Base-by-base conservation (phyloP, 2,329 filamentous ascomycete species). In the Hypoxylon sp. region DNA sequence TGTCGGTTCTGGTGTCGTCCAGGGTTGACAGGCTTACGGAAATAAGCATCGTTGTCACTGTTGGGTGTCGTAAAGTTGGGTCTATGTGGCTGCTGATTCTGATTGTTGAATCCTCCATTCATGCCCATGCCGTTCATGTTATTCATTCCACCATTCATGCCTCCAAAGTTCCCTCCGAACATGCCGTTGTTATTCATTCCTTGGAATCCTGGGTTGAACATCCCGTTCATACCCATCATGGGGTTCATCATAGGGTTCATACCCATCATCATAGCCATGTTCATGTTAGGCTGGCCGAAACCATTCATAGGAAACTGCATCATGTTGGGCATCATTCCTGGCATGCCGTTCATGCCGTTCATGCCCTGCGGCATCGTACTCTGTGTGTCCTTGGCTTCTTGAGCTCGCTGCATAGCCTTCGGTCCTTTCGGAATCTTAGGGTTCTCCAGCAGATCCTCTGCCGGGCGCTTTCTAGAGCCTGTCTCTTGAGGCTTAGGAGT, bases 21-120 rank as follows among this genome's bases (percentile, higher is more conserved):
- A 2, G 95, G 95, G 78, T 99, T 99, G 69, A 98, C 93, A 0
- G 96, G 96, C 80, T 97, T 95, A 64, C 96, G 89, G 79, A 98
- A 97, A 82, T 99, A 99, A 6, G 96, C 93, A 67, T 94, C 93
- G 64, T 97, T 94, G 62, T 97, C 93, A 71, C 89, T 89, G 65
- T 87, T 90, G 1, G 86, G 86, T 66, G 84, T 82, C 0, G 80
- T 76, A 54, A 86, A 85, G 72, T 82, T 83, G 61, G 72, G 65
- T 49, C 71, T 70, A 11, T 72, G 67, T 30, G 74, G 73, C 37
- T 74, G 72, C 44, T 77, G 71, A 60, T 76, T 75, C 46, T 76
- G 75, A 74, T 78, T 78, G 75, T 80, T 74, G 73, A 73, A 79
- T 17, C 64, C 72, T 42, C 67, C 74, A 55, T 80, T 78, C 79